A percentile compares a stretch with the other conserved stretches of the same genome.
phyloP scores from a whole-genome alignment of 345 rosid genomes.

The Hibiscus mutabilis region DNA sequence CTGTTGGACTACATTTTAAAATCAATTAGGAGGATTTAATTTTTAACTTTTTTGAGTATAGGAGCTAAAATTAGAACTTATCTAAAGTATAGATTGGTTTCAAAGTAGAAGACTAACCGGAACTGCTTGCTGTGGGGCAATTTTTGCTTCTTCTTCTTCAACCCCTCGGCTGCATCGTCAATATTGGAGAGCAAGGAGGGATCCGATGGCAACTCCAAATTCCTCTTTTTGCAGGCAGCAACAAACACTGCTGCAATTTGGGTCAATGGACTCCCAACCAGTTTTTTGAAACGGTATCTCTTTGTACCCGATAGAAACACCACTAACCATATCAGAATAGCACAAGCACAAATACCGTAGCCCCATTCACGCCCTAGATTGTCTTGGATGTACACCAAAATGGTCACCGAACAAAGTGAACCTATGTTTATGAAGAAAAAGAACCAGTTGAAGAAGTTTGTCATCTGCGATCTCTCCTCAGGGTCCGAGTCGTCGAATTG shows the following conservation, averaged over 20 bases:
- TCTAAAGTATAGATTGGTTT: background rate
- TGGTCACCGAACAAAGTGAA: slow-evolving; percentile 68
- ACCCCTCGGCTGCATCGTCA: slow-evolving; percentile 43
- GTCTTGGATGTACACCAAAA: slow-evolving; percentile 89
- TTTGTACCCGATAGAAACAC: slow-evolving; percentile 71
- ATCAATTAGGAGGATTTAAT: background rate
- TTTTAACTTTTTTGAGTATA: background rate
- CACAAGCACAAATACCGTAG: slow-evolving; percentile 72
- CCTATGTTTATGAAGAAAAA: slow-evolving; percentile 87
- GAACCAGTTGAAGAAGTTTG: slow-evolving; percentile 85
- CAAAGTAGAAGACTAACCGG: slow-evolving; percentile 39
- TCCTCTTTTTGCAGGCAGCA: slow-evolving; percentile 63
- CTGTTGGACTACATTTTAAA: too few species aligned
- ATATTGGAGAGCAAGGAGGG: slow-evolving; percentile 41
- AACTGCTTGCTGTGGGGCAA: slow-evolving; percentile 68
- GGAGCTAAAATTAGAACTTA: background rate
- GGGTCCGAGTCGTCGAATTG: slow-evolving; percentile 78
- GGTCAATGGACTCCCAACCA: slow-evolving; percentile 87
- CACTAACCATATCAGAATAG: slow-evolving; percentile 50
- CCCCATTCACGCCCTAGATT: slow-evolving; percentile 83
- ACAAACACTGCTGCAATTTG: slow-evolving; percentile 67
- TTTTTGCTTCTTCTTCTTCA: slow-evolving; percentile 53
- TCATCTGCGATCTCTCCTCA: slow-evolving; percentile 58
- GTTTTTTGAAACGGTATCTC: slow-evolving; percentile 72
- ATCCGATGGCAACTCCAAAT: slow-evolving; percentile 54